These are phyloP conservation scores for Rosellinia necatrix DNA, from an alignment of 2,329 filamentous ascomycete genomes.

Conservation along the genomic window DNA sequence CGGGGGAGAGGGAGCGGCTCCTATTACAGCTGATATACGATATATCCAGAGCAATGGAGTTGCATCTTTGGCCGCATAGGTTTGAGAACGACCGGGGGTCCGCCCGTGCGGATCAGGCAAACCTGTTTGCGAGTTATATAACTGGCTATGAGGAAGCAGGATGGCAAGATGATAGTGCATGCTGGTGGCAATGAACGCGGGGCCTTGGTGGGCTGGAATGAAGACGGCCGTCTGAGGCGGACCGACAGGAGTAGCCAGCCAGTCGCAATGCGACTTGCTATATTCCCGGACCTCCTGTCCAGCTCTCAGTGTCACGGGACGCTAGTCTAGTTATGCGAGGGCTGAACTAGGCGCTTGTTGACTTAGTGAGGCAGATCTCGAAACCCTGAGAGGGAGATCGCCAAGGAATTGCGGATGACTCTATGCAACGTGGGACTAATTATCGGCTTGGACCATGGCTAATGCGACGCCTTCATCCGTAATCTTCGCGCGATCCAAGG, in stretches of 20 bases:
- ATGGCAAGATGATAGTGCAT: no score
- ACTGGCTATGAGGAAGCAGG: constrained; percentile 12
- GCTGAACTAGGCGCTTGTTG: constrained; percentile 15
- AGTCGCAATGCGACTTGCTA: constrained; percentile 2
- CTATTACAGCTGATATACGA: no score
- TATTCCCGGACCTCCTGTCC: constrained; percentile 3
- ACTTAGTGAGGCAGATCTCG: constrained; percentile 6
- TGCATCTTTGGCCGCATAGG: constrained; percentile 3
- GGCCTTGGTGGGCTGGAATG: neutral
- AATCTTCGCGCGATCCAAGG: constrained; percentile 14
- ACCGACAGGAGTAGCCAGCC: constrained; percentile 1
- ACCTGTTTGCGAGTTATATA: constrained; percentile 6
- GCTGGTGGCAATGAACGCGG: constrained; percentile 6
- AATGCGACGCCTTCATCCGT: constrained; percentile 13
- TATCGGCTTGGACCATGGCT: neutral
- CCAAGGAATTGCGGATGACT: constrained; percentile 22
- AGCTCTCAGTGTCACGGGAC: constrained; percentile 16
- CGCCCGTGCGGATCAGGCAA: constrained; percentile 19
- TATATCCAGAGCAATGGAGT: no score
- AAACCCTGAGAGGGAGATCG: constrained; percentile 15
- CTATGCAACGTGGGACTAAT: constrained; percentile 3
- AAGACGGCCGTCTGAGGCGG: no score
- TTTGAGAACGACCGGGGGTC: constrained; percentile 7
- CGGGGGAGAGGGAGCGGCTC: no score
- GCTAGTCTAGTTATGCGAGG: constrained; percentile 3